These are phyloP conservation scores for Pyrus pyrifolia DNA, from an alignment of 306 rosid genomes.

Conservation along the genomic window DNA sequence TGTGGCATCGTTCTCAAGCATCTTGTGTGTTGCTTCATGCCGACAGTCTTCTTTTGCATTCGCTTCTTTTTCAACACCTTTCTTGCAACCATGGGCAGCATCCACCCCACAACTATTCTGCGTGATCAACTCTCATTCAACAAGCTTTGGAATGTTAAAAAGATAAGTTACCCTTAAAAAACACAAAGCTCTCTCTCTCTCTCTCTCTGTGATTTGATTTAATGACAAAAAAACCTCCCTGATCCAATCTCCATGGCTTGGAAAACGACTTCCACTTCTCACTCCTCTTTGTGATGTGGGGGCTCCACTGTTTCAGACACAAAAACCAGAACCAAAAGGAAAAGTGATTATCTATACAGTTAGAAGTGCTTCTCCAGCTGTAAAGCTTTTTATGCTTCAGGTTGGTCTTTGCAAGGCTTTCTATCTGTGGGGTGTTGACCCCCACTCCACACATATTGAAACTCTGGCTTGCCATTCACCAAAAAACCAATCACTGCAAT, in stretches of 20 bases:
- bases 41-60: conserved; percentile 33
- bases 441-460: conserved; percentile 3
- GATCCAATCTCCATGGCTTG: conserved; percentile 2
- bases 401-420: conserved; percentile 5
- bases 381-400: conserved; percentile 21
- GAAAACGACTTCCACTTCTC: conserved; percentile 49
- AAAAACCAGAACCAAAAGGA: conserved; percentile 8
- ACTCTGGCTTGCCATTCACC: conserved; percentile 3
- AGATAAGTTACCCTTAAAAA: conserved; percentile 38
- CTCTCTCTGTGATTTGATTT: conserved; percentile 30
- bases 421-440: background rate
- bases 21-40: conserved; percentile 40
- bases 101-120: background rate
- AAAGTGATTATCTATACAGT: conserved; percentile 14
- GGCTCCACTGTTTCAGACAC: conserved; percentile 26
- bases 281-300: conserved; percentile 28
- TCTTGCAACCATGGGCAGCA: conserved; percentile 37
- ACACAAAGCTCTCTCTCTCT: background rate
- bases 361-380: conserved; percentile 47
- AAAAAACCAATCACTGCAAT: background rate
- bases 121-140: conserved; percentile 19
- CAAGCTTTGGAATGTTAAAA: conserved; percentile 41
- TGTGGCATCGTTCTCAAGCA: conserved; percentile 14
- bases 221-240: conserved; percentile 12
- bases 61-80: conserved; percentile 31